Evolutionary conservation across 2,329 filamentous ascomycete species (phyloP), one percentile per base, ranked within the genome.

Genomic region (Fusarium abutilonis): DNA sequence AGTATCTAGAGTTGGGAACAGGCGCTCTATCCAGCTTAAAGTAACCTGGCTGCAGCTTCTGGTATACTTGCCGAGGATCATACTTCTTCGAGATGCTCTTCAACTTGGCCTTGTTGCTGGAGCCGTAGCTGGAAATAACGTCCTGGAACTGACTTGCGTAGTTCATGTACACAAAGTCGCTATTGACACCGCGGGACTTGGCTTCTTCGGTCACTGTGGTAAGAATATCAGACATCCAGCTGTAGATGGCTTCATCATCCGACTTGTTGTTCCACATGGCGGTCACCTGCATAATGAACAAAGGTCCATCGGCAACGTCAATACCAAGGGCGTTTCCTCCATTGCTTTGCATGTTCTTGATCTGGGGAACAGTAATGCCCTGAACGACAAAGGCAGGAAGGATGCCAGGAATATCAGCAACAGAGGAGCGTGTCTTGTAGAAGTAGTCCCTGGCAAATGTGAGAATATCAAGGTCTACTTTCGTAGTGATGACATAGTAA

Each of bases 141-240:
- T 78, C 65, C 60, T 83, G 79, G 23, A 71, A 71, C 32, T 70
- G 66, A 9, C 75, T 73, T 1, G 79, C 79, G 49, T 83, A 83
- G 63, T 83, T 82, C 43, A 79, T 73, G 62, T 82, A 82, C 15
- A 82, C 55, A 31, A 73, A 80, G 1, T 71, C 70, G 47, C 77
- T 72, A 35, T 75, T 67, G 0, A 78, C 57, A 0, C 72, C 74
- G 7, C 69, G 65, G n/a, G 70, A 63, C 38, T 69, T 64, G 9
- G 76, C 74, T 3, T 71, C 65, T 0, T 61, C 60, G 11, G 41
- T 35, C 4, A 60, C 45, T 6, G 17, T 45, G 4, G 28, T 26
- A 4, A 65, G 32, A 2, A 64, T 9, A 1, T 61, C 50, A 1
- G 52, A 48, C 11, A 73, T 65, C 10, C 66, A 66, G 0, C 70